A percentile compares a stretch with the other conserved stretches of the same genome.
phyloP scores from a whole-genome alignment of 169 alveolate species.

The Theileria parva region DNA sequence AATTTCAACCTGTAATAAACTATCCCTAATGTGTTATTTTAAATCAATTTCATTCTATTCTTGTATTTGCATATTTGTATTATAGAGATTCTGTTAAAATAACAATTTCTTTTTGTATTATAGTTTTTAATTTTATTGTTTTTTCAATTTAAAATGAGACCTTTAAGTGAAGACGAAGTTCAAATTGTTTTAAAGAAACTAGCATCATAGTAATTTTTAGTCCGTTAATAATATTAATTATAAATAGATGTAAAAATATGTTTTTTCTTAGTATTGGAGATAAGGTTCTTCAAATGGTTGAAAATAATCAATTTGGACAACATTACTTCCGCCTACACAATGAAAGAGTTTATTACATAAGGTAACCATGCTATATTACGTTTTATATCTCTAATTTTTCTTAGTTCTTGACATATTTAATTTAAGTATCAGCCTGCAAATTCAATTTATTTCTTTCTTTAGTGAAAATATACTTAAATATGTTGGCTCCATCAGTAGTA shows the following conservation, averaged over 20 bases:
- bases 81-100: not conserved
- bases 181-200: slow-evolving; percentile 63
- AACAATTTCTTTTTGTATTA: not conserved
- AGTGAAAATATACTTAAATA: slow-evolving; percentile 59
- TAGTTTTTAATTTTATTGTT: not conserved
- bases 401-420: slow-evolving; percentile 8
- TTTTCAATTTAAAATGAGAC: slow-evolving; percentile 40
- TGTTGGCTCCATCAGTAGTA: slow-evolving; percentile 47
- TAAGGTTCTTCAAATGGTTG: slow-evolving; percentile 54
- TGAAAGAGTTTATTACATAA: slow-evolving; percentile 67
- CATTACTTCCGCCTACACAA: slow-evolving; percentile 60
- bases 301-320: slow-evolving; percentile 37
- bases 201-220: slow-evolving; percentile 43
- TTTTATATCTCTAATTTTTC: too few species aligned
- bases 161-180: slow-evolving; percentile 69
- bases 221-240: not conserved
- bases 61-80: too few species aligned
- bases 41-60: too few species aligned
- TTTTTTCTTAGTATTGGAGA: slow-evolving; percentile 53
- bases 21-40: too few species aligned
- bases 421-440: not conserved
- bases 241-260: not conserved
- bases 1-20: too few species aligned
- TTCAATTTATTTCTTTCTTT: not conserved
- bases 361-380: slow-evolving; percentile 14